Percentiles rank a stretch among this genome's conserved stretches.
Evolutionary conservation across 306 rosid species (phyloP).

Genomic region (Cucurbita ficifolia): DNA sequence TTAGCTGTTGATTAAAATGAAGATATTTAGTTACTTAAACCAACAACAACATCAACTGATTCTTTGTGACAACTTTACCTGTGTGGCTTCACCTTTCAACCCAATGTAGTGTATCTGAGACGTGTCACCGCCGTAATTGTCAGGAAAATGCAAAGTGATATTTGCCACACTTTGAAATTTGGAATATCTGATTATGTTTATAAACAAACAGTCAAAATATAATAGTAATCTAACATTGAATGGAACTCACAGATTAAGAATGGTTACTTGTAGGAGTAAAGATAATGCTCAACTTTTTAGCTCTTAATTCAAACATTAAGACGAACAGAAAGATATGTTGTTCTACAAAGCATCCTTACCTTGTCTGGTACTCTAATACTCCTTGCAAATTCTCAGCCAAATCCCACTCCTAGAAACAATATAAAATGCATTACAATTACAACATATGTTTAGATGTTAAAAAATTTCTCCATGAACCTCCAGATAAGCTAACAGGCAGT

Average conservation of each 20-base stretch:
- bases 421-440: slow-evolving; percentile 13
- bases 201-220: background rate
- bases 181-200: slow-evolving; percentile 44
- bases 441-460: slow-evolving; percentile 11
- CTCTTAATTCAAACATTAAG: background rate
- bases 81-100: slow-evolving; percentile 93
- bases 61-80: slow-evolving; percentile 36
- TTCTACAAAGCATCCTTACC: slow-evolving; percentile 31
- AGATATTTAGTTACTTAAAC: background rate
- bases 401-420: slow-evolving; percentile 72
- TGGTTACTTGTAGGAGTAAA: background rate
- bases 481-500: slow-evolving; percentile 13
- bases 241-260: background rate
- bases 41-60: slow-evolving; percentile 1
- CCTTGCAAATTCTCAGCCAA: slow-evolving; percentile 92
- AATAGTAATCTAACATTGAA: background rate
- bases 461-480: slow-evolving; percentile 11
- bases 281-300: background rate
- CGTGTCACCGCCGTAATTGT: slow-evolving; percentile 71
- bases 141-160: slow-evolving; percentile 90
- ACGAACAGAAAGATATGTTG: background rate
- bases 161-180: slow-evolving; percentile 87
- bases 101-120: slow-evolving; percentile 83
- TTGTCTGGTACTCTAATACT: slow-evolving; percentile 90
- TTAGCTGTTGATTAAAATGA: slow-evolving; percentile 37